These are phyloP conservation scores for Lipomyces yarrowii DNA, from an alignment of 1,139 yeast genomes.

Conservation along the genomic window DNA sequence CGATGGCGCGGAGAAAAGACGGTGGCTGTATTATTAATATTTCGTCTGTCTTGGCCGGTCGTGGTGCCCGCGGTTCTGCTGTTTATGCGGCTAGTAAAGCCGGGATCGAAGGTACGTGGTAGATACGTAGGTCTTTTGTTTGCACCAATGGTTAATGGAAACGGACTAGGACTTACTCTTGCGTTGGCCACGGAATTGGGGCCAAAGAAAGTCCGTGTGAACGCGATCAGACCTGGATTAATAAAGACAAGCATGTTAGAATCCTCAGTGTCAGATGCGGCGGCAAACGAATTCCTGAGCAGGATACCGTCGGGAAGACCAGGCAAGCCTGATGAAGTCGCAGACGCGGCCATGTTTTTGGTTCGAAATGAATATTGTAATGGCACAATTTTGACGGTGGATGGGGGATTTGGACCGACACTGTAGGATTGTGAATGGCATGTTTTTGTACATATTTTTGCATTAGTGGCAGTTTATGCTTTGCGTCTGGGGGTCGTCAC, in stretches of 20 bases:
- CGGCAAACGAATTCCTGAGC: constrained; percentile 29
- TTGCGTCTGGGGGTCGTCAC: background rate
- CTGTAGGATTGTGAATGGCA: constrained; percentile 33
- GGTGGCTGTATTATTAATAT: constrained; percentile 59
- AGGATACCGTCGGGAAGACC: constrained; percentile 37
- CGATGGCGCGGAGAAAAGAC: constrained; percentile 51
- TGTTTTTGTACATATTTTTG: background rate
- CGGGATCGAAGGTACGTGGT: constrained; percentile 49
- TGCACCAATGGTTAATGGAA: background rate
- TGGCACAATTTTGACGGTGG: constrained; percentile 41
- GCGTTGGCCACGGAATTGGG: constrained; percentile 66
- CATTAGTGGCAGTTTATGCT: background rate
- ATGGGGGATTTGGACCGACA: constrained; percentile 39
- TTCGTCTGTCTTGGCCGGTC: constrained; percentile 67
- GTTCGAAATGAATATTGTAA: constrained; percentile 38
- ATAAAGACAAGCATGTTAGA: constrained; percentile 77
- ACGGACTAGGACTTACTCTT: constrained; percentile 57
- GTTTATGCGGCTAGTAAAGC: constrained; percentile 83
- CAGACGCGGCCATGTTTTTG: constrained; percentile 43
- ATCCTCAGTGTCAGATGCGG: constrained; percentile 29
- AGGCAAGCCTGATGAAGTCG: constrained; percentile 40
- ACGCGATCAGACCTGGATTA: constrained; percentile 72
- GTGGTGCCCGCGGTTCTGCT: constrained; percentile 59
- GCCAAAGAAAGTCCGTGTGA: constrained; percentile 55
- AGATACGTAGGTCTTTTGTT: constrained; percentile 36